Evolutionary conservation across 2,329 filamentous ascomycete genomes (phyloP), one percentile per base, ranked within the genome.

Genomic region (Neoarthrinium moseri): DNA sequence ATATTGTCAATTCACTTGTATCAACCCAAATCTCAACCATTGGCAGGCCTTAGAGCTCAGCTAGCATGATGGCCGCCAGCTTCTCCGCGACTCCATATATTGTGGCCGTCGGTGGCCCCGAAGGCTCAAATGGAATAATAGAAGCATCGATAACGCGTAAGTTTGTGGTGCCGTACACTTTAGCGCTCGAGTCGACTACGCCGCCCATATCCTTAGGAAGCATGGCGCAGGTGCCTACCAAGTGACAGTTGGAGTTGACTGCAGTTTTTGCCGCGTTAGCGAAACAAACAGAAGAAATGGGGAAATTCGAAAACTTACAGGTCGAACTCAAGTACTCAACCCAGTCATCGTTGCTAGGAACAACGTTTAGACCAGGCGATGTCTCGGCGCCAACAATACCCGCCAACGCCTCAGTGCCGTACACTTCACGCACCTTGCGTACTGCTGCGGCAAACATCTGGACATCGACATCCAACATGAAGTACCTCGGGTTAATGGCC

Each of bases 401-500:
- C 6, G 37, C 18, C 6, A 56, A 45, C 1, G 54, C 53, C 6
- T 40, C 42, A 4, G 56, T 54, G 17, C 26, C 35, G 29, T 53
- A 51, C 17, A 57, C 41, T 27, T 51, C 27, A 12, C 56, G 52
- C 38, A 53, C 51, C 43, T 41, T 62, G 40, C 63, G 55, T 18
- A 64, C 63, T 3, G 56, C 56, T 3, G 58, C 62, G 3, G 63
- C 56, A 49, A 69, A 66, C 6, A 67, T 52, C 5, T 52, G 48
- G 2, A 56, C 48, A 43, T 73, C 69, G 24, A 66, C 64, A 3
- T 65, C 61, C 8, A 71, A 58, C 41, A 65, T 61, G 51, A 72
- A 66, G 52, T 68, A 72, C 40, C 66, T 66, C 2, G 70, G 69
- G 45, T 73, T 57, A 51, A 74, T 68, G 13, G 32, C 41, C 15